These are phyloP conservation scores for Kwoniella pini DNA, from an alignment of 768 basidiomycete species.

Conservation along the genomic window DNA sequence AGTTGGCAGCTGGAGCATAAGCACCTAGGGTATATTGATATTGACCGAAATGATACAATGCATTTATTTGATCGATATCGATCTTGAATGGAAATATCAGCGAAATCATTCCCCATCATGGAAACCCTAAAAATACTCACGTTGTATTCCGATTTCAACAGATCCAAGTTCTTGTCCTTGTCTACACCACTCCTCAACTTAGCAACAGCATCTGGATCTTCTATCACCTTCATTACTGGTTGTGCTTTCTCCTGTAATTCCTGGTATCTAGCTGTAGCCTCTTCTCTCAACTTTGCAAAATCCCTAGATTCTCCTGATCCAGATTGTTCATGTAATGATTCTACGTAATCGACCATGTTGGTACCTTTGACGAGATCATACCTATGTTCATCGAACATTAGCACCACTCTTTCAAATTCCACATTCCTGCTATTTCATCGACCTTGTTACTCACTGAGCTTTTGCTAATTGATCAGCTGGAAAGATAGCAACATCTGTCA, in stretches of 20 bases:
- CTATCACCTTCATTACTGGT: constrained; percentile 90
- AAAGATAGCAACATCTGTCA: constrained; percentile 66
- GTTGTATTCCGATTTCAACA: constrained; percentile 87
- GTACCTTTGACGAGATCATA: constrained; percentile 97
- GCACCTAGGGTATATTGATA: constrained; percentile 99
- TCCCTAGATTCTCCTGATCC: constrained; percentile 59
- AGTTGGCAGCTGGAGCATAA: constrained; percentile 94
- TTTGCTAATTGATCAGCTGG: constrained; percentile 74
- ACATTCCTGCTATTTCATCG: too few relatives aligned
- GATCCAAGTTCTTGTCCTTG: constrained; percentile 92
- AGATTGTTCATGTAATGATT: constrained; percentile 74
- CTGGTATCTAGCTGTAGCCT: constrained; percentile 79
- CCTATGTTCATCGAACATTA: too few relatives aligned
- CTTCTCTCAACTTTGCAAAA: constrained; percentile 77
- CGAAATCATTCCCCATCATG: background rate
- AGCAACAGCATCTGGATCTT: constrained; percentile 93
- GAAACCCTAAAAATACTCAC: constrained; percentile 58
- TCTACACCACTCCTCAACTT: constrained; percentile 77
- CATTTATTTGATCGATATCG: constrained; percentile 89
- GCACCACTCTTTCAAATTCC: too few relatives aligned
- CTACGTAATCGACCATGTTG: constrained; percentile 96
- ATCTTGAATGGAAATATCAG: constrained; percentile 61
- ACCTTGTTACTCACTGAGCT: constrained; percentile 75
- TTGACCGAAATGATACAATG: constrained; percentile 95
- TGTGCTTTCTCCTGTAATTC: constrained; percentile 85